A percentile compares a stretch with the other conserved stretches of the same genome.
These are phyloP conservation scores for Symbiodinium natans DNA, from an alignment of 73 alveolate genomes.

Conservation along the genomic window DNA sequence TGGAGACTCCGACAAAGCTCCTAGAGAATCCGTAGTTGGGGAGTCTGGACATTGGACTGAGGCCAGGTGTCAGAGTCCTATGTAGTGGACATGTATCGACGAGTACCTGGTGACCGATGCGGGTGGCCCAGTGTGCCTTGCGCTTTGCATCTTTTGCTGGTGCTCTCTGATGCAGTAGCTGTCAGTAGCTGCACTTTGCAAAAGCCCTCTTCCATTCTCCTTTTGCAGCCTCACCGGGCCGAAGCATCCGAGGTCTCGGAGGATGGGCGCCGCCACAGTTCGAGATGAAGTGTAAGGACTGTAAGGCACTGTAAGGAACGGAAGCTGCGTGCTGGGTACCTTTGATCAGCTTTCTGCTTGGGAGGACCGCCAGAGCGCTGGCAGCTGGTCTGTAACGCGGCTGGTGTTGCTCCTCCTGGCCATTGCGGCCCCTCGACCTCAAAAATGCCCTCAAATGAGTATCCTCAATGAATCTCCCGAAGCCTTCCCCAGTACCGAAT, in stretches of 20 bases:
- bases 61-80: background rate
- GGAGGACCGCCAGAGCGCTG: background rate
- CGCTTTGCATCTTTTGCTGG: too few relatives aligned
- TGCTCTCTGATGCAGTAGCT: too few relatives aligned
- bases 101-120: constrained; percentile 97
- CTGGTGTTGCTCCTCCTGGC: background rate
- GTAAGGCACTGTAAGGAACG: too few relatives aligned
- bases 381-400: background rate
- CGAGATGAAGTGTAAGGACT: background rate
- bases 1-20: background rate
- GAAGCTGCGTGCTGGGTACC: too few relatives aligned
- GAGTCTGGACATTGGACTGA: too few relatives aligned
- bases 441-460: too few relatives aligned
- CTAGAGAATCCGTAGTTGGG: too few relatives aligned
- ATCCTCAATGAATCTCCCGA: background rate
- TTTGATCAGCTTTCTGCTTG: background rate
- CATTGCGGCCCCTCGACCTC: background rate
- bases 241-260: background rate
- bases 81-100: constrained; percentile 95
- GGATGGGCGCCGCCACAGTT: background rate
- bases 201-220: too few relatives aligned
- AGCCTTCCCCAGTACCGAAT: too few relatives aligned
- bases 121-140: background rate
- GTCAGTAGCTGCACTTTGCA: too few relatives aligned
- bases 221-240: too few relatives aligned